Percentiles rank a stretch among this genome's conserved stretches.
Conservation (phyloP, 139 green algal genomes). For the Protoeuglena noctilucae region DNA sequence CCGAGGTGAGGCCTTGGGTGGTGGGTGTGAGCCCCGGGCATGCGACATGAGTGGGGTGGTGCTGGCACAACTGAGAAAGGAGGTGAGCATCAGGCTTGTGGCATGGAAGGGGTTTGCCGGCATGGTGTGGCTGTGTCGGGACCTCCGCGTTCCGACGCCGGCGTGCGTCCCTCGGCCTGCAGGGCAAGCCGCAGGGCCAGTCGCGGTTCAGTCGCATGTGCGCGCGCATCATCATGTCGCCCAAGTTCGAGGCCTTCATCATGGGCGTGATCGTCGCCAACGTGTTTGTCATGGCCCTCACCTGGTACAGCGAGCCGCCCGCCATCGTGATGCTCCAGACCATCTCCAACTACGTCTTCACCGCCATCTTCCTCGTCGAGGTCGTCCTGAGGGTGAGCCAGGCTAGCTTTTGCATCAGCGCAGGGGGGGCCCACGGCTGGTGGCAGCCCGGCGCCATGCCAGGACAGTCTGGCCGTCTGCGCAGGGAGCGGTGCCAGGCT, state of each 20-base stretch:
- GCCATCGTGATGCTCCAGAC: background rate
- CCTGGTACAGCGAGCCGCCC: conserved; percentile 2
- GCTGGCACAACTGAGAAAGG: too few relatives aligned
- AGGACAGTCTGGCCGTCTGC: too few relatives aligned
- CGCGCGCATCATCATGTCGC: conserved; percentile 1
- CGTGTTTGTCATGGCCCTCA: conserved; percentile 5
- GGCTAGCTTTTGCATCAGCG: conserved; percentile 8
- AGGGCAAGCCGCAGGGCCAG: conserved; percentile 18
- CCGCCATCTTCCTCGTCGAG: conserved; percentile 22
- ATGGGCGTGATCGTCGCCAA: conserved; percentile 9
- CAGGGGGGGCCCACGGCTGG: too few relatives aligned
- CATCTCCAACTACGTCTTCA: conserved; percentile 23
- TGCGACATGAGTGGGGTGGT: too few relatives aligned
- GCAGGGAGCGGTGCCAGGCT: too few relatives aligned
- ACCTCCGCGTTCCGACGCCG: too few relatives aligned
- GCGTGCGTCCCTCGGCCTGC: too few relatives aligned
- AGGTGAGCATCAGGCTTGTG: too few relatives aligned
- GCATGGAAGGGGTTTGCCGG: too few relatives aligned
- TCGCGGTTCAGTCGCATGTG: conserved; percentile 2
- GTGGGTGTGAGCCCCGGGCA: too few relatives aligned
- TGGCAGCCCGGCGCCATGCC: too few relatives aligned
- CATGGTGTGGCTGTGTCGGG: too few relatives aligned
- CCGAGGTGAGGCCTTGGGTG: conserved; percentile 34
- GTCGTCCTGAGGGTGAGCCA: conserved; percentile 18
- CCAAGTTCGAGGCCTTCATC: conserved; percentile 7